A percentile compares a stretch with the other conserved stretches of the same genome.
Conservation (phyloP, 2,329 filamentous ascomycete species). For the Fusarium palustre region DNA sequence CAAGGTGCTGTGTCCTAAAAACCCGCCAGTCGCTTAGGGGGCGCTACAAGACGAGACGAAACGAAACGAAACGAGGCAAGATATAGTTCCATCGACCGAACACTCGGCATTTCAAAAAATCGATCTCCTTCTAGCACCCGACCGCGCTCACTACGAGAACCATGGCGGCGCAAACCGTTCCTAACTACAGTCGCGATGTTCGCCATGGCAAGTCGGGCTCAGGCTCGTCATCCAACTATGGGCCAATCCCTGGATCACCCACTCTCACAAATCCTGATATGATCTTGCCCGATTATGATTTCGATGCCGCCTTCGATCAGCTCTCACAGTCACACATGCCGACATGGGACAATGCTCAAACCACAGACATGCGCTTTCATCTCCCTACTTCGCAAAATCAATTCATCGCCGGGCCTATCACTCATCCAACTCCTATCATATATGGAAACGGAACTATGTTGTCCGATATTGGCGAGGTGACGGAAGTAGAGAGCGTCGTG, state of each 20-base stretch:
- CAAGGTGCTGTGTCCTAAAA: conserved; percentile 30
- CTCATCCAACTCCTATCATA: conserved; percentile 72
- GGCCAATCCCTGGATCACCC: conserved; percentile 75
- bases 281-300: conserved; percentile 84
- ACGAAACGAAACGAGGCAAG: conserved; percentile 16
- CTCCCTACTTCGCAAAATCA: conserved; percentile 53
- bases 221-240: conserved; percentile 53
- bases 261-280: conserved; percentile 94
- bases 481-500: conserved; percentile 63
- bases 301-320: conserved; percentile 65
- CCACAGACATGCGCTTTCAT: conserved; percentile 55
- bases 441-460: conserved; percentile 78
- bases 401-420: conserved; percentile 59
- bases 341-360: conserved; percentile 64
- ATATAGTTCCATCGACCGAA: conserved; percentile 8
- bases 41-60: conserved; percentile 18
- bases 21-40: conserved; percentile 13
- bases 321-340: conserved; percentile 63
- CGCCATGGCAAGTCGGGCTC: conserved; percentile 46
- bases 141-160: conserved; percentile 1
- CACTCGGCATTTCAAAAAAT: background rate
- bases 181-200: conserved; percentile 45
- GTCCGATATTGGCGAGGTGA: conserved; percentile 72
- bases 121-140: conserved; percentile 3
- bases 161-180: conserved; percentile 51